A percentile compares a stretch with the other conserved stretches of the same genome.
These are phyloP conservation scores for Zygoascus sp. DNA, from an alignment of 1,139 yeast species.

Conservation along the genomic window DNA sequence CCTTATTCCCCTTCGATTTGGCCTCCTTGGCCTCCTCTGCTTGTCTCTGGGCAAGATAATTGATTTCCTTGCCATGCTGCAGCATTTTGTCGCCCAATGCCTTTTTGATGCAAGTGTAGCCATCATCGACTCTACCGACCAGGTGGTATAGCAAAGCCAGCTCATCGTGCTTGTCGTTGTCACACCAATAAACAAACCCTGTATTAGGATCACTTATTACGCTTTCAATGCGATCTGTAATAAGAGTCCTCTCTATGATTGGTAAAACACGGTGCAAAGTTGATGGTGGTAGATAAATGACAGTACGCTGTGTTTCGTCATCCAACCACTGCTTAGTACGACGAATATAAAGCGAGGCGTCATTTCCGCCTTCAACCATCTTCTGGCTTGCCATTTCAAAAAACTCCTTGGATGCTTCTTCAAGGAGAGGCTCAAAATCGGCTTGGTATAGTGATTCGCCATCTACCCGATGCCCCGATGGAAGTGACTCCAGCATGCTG, in stretches of 20 bases:
- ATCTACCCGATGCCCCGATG: slow-evolving; percentile 35
- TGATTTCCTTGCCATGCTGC: slow-evolving; percentile 40
- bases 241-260: slow-evolving; percentile 58
- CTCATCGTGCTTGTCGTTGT: slow-evolving; percentile 38
- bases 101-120: slow-evolving; percentile 46
- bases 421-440: slow-evolving; percentile 62
- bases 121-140: slow-evolving; percentile 50
- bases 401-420: slow-evolving; percentile 52
- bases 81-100: slow-evolving; percentile 49
- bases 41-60: slow-evolving; percentile 23
- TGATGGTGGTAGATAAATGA: slow-evolving; percentile 49
- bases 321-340: slow-evolving; percentile 48
- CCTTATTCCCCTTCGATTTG: slow-evolving; percentile 27
- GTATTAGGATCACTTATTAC: slow-evolving; percentile 47
- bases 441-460: slow-evolving; percentile 51
- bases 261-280: slow-evolving; percentile 47
- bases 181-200: slow-evolving; percentile 57
- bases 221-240: slow-evolving; percentile 54
- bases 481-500: slow-evolving; percentile 64
- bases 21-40: slow-evolving; percentile 24
- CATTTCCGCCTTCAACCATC: slow-evolving; percentile 37
- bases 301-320: slow-evolving; percentile 57
- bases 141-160: slow-evolving; percentile 49
- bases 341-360: slow-evolving; percentile 54
- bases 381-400: slow-evolving; percentile 48